These are phyloP conservation scores for Magnaporthiopsis rhizophila DNA, from an alignment of 2,329 filamentous ascomycete species.

Conservation along the genomic window DNA sequence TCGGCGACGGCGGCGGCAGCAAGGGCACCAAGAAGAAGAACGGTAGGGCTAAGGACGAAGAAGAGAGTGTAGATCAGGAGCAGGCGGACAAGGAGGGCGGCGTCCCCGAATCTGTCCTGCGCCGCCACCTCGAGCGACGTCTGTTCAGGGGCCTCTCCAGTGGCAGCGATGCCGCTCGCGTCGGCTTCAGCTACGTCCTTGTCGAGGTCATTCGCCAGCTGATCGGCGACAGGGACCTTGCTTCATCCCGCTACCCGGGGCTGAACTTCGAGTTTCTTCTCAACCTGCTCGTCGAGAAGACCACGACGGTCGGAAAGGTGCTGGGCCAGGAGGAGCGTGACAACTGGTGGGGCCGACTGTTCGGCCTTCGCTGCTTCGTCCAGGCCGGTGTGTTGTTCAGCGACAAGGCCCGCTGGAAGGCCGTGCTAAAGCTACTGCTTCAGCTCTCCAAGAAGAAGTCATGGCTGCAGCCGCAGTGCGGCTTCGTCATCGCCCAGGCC, in stretches of 20 bases:
- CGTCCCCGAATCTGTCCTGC: slow-evolving; percentile 43
- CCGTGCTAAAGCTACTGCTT: slow-evolving; percentile 65
- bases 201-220: slow-evolving; percentile 71
- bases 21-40: background rate
- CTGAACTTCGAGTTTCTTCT: slow-evolving; percentile 50
- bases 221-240: slow-evolving; percentile 43
- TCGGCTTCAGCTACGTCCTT: slow-evolving; percentile 84
- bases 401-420: slow-evolving; percentile 51
- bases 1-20: slow-evolving; percentile 30
- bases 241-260: slow-evolving; percentile 38
- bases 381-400: slow-evolving; percentile 66
- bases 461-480: slow-evolving; percentile 85
- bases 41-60: background rate
- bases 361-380: slow-evolving; percentile 80
- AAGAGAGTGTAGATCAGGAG: background rate
- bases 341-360: slow-evolving; percentile 75
- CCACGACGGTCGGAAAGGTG: slow-evolving; percentile 42
- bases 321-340: slow-evolving; percentile 74
- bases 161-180: slow-evolving; percentile 75
- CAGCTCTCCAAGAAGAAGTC: slow-evolving; percentile 72
- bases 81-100: slow-evolving; percentile 14
- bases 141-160: slow-evolving; percentile 86
- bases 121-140: slow-evolving; percentile 54
- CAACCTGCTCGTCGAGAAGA: slow-evolving; percentile 46
- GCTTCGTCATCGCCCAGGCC: slow-evolving; percentile 69